Conservation (phyloP, 2,329 filamentous ascomycete species). For the Ceratocystis lukuohia region DNA sequence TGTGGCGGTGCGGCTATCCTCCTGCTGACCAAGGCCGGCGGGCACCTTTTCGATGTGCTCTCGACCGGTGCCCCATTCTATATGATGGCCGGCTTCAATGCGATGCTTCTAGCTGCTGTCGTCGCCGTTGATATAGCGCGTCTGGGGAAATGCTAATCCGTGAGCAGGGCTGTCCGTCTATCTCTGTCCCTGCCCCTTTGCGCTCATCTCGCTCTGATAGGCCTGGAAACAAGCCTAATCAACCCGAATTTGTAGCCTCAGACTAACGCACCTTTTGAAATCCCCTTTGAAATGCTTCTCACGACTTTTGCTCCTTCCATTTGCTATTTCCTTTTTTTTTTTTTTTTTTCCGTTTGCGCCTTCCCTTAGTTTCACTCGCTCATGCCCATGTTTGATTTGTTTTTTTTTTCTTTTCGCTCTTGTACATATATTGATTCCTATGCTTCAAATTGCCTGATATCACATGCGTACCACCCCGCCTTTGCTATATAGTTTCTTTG, state of each 20-base stretch:
- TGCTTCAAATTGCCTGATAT: not conserved
- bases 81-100: conserved; percentile 86
- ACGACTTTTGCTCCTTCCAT: not conserved
- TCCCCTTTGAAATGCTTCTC: not conserved
- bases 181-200: not conserved
- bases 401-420: not conserved
- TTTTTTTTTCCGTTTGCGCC: not conserved
- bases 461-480: not conserved
- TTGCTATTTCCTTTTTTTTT: not conserved
- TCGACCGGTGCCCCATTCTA: conserved; percentile 76
- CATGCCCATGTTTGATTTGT: not conserved
- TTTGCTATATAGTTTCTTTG: not conserved
- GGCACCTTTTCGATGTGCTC: conserved; percentile 65
- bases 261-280: too few relatives aligned
- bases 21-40: conserved; percentile 80
- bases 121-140: conserved; percentile 37
- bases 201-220: too few relatives aligned
- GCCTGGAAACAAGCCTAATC: too few relatives aligned
- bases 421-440: not conserved
- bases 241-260: too few relatives aligned
- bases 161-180: not conserved
- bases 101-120: conserved; percentile 47
- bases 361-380: not conserved
- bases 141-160: not conserved
- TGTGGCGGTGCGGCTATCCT: conserved; percentile 83